These are phyloP conservation scores for Alternaria sp. DNA, from an alignment of 2,329 filamentous ascomycete species.

Conservation along the genomic window DNA sequence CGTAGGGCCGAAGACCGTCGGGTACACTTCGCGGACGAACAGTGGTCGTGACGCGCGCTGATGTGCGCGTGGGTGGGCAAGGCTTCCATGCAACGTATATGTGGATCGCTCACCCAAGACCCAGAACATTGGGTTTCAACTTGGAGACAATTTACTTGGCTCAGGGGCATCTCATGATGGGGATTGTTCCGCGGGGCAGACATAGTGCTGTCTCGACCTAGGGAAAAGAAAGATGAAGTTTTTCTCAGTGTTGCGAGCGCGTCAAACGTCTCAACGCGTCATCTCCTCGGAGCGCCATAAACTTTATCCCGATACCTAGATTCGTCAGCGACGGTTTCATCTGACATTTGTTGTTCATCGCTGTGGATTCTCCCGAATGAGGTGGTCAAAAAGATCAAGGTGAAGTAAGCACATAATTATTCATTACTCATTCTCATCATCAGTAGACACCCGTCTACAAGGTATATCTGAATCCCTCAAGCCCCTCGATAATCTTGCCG, in stretches of 20 bases:
- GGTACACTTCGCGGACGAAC: background rate
- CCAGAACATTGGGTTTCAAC: background rate
- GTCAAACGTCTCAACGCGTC: background rate
- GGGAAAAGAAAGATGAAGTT: background rate
- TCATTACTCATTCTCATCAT: background rate
- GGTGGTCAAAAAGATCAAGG: background rate
- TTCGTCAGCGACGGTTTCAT: background rate
- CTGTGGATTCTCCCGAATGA: background rate
- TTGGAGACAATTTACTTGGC: background rate
- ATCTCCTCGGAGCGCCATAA: background rate
- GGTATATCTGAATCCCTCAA: constrained; percentile 45
- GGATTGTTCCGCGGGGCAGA: background rate
- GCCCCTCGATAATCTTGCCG: constrained; percentile 51
- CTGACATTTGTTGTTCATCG: background rate
- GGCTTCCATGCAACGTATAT: background rate
- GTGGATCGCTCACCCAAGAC: background rate
- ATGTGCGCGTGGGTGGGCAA: background rate
- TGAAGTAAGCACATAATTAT: background rate
- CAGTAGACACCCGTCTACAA: constrained; percentile 14
- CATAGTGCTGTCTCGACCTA: background rate
- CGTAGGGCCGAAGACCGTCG: background rate
- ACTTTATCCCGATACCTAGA: background rate
- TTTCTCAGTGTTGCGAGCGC: background rate
- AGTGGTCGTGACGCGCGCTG: background rate
- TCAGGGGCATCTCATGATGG: background rate